phyloP scores from a whole-genome alignment of 768 basidiomycete species.

The Hygrocybe coccinea region DNA sequence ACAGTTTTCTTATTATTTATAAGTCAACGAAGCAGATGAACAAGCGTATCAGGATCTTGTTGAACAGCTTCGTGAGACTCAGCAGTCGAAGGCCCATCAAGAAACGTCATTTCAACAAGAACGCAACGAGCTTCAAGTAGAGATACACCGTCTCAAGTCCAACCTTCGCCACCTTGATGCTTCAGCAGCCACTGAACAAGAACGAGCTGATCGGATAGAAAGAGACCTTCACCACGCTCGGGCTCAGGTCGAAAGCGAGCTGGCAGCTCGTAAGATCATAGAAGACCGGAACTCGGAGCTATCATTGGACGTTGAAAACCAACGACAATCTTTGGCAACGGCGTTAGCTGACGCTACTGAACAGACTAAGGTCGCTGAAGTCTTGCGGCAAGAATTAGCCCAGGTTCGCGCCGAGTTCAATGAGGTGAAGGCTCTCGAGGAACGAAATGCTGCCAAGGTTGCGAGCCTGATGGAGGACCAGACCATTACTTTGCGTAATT shows the following conservation, averaged over 20 bases:
- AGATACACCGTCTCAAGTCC: conserved; percentile 50
- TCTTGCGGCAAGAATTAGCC: conserved; percentile 56
- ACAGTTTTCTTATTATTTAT: conserved; percentile 5
- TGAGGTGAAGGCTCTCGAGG: conserved; percentile 63
- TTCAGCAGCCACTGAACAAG: conserved; percentile 40
- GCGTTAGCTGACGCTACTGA: conserved; percentile 68
- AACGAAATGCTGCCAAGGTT: conserved; percentile 58
- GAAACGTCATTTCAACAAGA: conserved; percentile 59
- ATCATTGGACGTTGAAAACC: conserved; percentile 49
- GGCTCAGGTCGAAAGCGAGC: conserved; percentile 60
- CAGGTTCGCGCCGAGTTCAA: conserved; percentile 60
- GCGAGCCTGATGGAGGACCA: conserved; percentile 70
- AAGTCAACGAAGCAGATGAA: conserved; percentile 75
- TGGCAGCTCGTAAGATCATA: conserved; percentile 53
- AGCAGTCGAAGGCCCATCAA: conserved; percentile 52
- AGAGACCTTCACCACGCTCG: conserved; percentile 60
- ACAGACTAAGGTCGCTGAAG: conserved; percentile 55
- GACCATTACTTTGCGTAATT: conserved; percentile 58
- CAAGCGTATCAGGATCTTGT: conserved; percentile 68
- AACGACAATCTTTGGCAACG: conserved; percentile 47
- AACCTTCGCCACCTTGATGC: conserved; percentile 40
- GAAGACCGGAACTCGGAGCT: conserved; percentile 63
- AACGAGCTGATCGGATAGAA: conserved; percentile 53
- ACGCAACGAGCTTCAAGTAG: conserved; percentile 48
- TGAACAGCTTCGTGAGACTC: conserved; percentile 57